Evolutionary conservation across 2,329 filamentous ascomycete species (phyloP), one percentile per base, ranked within the genome.

Genomic region (Trichoderma brevicompactum): DNA sequence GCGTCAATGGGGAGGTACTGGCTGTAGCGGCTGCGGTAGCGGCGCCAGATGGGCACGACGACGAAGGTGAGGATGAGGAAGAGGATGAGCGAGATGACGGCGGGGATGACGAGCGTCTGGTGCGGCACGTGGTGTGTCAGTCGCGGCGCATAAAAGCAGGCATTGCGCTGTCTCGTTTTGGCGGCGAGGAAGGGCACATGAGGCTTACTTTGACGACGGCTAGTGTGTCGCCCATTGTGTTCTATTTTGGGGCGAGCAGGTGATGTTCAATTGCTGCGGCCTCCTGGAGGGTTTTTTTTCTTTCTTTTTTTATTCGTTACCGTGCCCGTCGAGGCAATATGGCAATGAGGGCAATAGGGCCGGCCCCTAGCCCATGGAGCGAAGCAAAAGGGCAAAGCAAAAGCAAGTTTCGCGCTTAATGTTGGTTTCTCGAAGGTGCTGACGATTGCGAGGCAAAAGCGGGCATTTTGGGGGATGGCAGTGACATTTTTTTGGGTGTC

Each of bases 1-100:
- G 82, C 80, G 67, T 90, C 84, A 68, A 92, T 78, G 0, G 90
- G 90, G 1, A 92, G 85, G 73, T 93, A 93, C 67, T 91, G 88
- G 73, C 87, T 85, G 76, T 92, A 92, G 67, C 89, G 87, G 70
- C 83, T 84, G 68, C 86, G 87, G 76, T 92, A 91, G 65, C 83
- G 85, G 54, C 86, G 88, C 85, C 90, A 91, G 66, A 90, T 74
- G 2, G 91, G 91, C 32, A 91, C 73, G 67, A 92, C 72, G 70
- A 88, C 78, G 75, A 87, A 91, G 64, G 86, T 88, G 65, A 88
- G 78, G 65, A 87, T 65, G 70, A 92, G 76, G 77, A 91, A 94
- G 69, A 92, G 79, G 67, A 85, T 77, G 54, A 92, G 82, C 52
- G 90, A 90, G 73, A 92, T 88, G 73, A 89, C 72, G 61, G 89